phyloP scores from a whole-genome alignment of 2,329 filamentous ascomycete species.

The Alternaria sp. region DNA sequence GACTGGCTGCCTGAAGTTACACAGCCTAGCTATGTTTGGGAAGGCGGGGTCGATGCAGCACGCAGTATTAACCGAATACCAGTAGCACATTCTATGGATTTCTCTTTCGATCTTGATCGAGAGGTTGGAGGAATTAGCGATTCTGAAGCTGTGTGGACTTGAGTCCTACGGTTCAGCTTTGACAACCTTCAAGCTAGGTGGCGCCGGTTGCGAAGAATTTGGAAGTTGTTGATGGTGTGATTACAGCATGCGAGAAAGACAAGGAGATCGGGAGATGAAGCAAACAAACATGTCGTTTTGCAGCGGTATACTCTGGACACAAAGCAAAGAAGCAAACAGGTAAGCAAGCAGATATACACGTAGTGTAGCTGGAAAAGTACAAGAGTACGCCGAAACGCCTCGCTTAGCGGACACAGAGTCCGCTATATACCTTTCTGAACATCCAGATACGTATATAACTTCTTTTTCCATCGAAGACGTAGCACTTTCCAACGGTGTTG shows the following conservation, averaged over 20 bases:
- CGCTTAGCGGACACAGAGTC: background rate
- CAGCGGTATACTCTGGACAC: background rate
- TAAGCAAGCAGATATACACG: background rate
- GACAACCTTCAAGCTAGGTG: no score
- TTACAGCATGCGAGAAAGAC: background rate
- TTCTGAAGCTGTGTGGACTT: no score
- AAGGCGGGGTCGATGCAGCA: constrained; percentile 12
- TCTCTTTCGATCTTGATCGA: no score
- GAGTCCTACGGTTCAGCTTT: no score
- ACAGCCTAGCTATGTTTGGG: constrained; percentile 14
- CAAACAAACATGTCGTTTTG: background rate
- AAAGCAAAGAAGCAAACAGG: background rate
- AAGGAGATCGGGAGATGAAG: background rate
- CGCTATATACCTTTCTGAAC: background rate
- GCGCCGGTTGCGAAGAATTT: no score
- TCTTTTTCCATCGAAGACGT: background rate
- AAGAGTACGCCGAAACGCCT: background rate
- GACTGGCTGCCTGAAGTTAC: background rate
- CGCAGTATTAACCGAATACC: background rate
- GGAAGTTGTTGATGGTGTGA: background rate
- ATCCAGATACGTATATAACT: background rate
- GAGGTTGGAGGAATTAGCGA: no score
- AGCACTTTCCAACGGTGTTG: background rate
- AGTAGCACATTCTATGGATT: no score
- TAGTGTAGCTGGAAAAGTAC: background rate